phyloP scores from a whole-genome alignment of 176 grass and related monocot genomes.

The Juncus inflexus region DNA sequence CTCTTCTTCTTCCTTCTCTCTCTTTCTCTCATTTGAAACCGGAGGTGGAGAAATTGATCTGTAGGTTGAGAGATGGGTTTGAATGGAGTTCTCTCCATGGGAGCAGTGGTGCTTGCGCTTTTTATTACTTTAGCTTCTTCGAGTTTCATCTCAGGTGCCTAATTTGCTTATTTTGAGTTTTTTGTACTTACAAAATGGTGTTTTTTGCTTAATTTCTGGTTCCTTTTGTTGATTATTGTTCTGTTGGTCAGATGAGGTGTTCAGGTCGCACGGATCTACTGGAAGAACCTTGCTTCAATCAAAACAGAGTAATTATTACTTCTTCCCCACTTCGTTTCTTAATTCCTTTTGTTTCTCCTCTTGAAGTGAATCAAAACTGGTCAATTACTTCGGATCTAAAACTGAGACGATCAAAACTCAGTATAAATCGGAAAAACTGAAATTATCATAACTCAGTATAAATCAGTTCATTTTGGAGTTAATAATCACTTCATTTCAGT shows the following conservation, averaged over 20 bases:
- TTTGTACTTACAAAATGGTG: too few relatives aligned
- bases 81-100: slow-evolving; percentile 23
- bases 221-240: not conserved
- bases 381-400: too few relatives aligned
- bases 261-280: slow-evolving; percentile 30
- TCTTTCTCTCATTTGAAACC: slow-evolving; percentile 20
- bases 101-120: slow-evolving; percentile 31
- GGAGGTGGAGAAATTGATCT: not conserved
- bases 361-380: not conserved
- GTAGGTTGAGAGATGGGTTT: slow-evolving; percentile 34
- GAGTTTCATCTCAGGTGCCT: slow-evolving; percentile 55
- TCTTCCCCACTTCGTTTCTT: not conserved
- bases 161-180: too few relatives aligned
- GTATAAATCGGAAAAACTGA: too few relatives aligned
- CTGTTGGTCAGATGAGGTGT: slow-evolving; percentile 49
- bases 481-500: too few relatives aligned
- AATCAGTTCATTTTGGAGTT: too few relatives aligned
- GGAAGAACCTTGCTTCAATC: slow-evolving; percentile 64
- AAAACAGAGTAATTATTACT: slow-evolving; percentile 35
- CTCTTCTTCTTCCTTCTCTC: not conserved
- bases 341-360: not conserved
- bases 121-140: slow-evolving; percentile 32
- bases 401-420: too few relatives aligned
- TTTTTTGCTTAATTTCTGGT: not conserved
- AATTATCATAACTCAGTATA: too few relatives aligned